Evolutionary conservation across 257 asterid species (phyloP), one percentile per base, ranked within the genome.

Genomic region (Scutellaria galericulata): DNA sequence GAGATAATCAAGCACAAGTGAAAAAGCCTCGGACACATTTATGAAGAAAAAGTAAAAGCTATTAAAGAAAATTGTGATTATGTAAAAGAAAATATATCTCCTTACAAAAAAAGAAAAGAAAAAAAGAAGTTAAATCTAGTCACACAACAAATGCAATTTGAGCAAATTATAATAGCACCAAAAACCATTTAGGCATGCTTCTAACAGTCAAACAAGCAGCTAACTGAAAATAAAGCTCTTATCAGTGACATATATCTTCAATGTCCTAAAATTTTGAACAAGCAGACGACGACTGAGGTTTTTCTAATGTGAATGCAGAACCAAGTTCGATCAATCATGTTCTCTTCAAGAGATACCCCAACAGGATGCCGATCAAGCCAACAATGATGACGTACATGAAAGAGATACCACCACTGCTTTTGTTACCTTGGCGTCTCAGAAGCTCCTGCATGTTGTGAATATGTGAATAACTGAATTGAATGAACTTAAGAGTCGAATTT

Each of bases 321-420:
- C 60, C 62, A 58, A 27, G 15, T 41, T 77, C 45, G 13, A 27
- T 24, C 45, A 18, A 69, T 86, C 77, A 91, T 47, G 85, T 80
- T 77, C 82, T 86, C 89, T 91, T 91, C 87, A 91, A 66, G 72
- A 89, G 84, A 81, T 91, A 94, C 13, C 99, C 99, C 85, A 91
- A 66, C 60, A 94, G 66, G 75, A 92, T 75, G 73, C 99, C 95
- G 31, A 94, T 71, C 77, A 94, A 83, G 64, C 93, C 96, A 42
- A 91, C 77, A 54, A 90, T 84, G 75, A 94, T 18, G 59, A 86
- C 96, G 56, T 89, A 91, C 79, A 84, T 77, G 69, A 90, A 74
- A 0, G 98, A 91, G 73, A 94, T 74, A 45, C 98, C 96, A 7
- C 87, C 93, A 15, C 51, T 72, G 78, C 63, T 83, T 75, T 68